A percentile compares a stretch with the other conserved stretches of the same genome.
Conservation (phyloP, 78 protist genomes). For the Guillardia theta region DNA sequence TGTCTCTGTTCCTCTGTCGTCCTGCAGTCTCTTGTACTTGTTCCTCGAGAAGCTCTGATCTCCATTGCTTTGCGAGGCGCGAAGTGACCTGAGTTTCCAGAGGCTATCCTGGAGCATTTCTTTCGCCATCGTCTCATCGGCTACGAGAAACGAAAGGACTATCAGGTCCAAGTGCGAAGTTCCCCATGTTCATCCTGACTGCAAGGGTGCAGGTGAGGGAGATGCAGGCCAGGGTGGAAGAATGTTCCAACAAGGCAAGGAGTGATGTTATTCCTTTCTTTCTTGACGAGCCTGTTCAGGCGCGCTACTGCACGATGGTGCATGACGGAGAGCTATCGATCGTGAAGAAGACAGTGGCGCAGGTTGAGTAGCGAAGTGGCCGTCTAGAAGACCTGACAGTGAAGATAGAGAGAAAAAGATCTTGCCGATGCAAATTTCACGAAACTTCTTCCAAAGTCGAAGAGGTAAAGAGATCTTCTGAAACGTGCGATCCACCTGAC, state of each 20-base stretch:
- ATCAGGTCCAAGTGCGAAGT: neutral
- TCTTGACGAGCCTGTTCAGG: too few species aligned
- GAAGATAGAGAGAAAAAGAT: neutral
- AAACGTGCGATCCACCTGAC: neutral
- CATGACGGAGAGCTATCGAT: neutral
- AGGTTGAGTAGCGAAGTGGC: too few species aligned
- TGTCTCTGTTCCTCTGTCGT: neutral
- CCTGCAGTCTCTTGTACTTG: too few species aligned
- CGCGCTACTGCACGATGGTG: conserved; percentile 39
- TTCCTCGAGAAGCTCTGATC: too few species aligned
- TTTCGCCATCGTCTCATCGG: neutral
- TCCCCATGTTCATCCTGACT: too few species aligned
- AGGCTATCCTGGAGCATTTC: neutral
- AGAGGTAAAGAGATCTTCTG: neutral
- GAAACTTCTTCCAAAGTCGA: neutral
- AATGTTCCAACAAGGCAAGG: neutral
- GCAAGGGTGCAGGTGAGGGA: neutral
- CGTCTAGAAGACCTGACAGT: neutral
- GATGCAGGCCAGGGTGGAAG: neutral
- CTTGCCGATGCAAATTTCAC: neutral
- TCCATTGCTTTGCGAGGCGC: too few species aligned
- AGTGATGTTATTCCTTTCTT: too few species aligned
- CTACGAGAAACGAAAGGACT: neutral
- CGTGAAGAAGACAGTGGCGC: neutral
- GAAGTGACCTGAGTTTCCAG: neutral